Evolutionary conservation across 1,139 yeast species (phyloP), one percentile per base, ranked within the genome.

Genomic region (Yamadazyma sp.): DNA sequence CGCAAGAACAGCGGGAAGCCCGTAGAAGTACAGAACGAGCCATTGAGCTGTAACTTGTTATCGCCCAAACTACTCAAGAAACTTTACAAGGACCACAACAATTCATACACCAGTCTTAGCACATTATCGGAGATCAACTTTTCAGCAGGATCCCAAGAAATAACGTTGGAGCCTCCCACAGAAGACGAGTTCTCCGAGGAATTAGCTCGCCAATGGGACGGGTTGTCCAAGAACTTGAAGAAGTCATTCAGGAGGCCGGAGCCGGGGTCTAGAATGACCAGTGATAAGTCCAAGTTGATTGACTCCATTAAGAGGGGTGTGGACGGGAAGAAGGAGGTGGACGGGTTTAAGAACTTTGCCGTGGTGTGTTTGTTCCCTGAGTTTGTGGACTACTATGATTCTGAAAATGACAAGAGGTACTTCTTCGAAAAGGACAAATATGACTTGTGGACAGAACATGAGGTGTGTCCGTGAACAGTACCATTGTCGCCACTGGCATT

Each of bases 251-350:
- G 86, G 42, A 82, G 80, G 50, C 95, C 95, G 1, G 61, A 73
- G 1, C 95, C 95, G 1, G 83, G 83, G 17, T 64, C 79, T 1
- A 62, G 65, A 17, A 57, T 87, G 57, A 74, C 77, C n/a, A 71
- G 69, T n/a, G 82, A 77, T 27, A 76, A 75, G 42, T 70, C 71
- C 31, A 77, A 77, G 53, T 58, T 69, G 42, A 64, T 87, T 32
- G 95, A 87, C 59, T 77, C 85, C 39, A 83, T 87, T 37, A 71
- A 78, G 37, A 73, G 95, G 48, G 94, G 95, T 5, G 95, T 87
- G 11, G 95, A 87, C 59, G 96, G 95, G 7, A 75, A 81, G 37
- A 77, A 81, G 53, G 87, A 80, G 37, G 81, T 62, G 22, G 75
- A 76, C 26, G 95, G 94, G 1, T 67, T 76, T 43, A 81, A 77